A percentile compares a stretch with the other conserved stretches of the same genome.
Evolutionary conservation across 345 rosid species (phyloP).

Genomic region (Streptanthus diversifolius): DNA sequence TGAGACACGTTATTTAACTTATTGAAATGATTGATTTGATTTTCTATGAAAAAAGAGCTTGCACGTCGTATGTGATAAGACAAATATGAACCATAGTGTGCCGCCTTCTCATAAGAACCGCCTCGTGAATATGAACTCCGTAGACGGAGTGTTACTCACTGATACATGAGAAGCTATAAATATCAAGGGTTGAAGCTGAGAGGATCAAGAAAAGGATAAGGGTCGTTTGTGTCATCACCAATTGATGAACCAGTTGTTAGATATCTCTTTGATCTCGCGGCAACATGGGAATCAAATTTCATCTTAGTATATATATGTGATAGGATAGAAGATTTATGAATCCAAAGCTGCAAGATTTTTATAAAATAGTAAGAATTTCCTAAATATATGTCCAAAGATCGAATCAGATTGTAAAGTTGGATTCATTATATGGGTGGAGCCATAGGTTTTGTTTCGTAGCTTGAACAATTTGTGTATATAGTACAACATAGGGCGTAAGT

Average conservation of each 20-base stretch:
- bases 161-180: too few species aligned
- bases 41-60: too few species aligned
- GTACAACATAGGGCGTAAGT: neutral
- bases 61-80: too few species aligned
- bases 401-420: conserved; percentile 1
- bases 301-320: neutral
- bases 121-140: too few species aligned
- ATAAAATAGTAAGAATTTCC: neutral
- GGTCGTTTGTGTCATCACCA: neutral
- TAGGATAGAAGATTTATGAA: neutral
- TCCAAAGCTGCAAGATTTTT: neutral
- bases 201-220: neutral
- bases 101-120: too few species aligned
- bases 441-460: conserved; percentile 9
- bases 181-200: too few species aligned
- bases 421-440: conserved; percentile 13
- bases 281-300: neutral
- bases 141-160: too few species aligned
- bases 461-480: conserved; percentile 2
- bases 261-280: neutral
- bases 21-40: too few species aligned
- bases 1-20: too few species aligned
- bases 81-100: too few species aligned
- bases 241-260: neutral
- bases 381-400: neutral